Evolutionary conservation across 2,329 filamentous ascomycete species (phyloP), one percentile per base, ranked within the genome.

Genomic region (Mariannaea sp.): DNA sequence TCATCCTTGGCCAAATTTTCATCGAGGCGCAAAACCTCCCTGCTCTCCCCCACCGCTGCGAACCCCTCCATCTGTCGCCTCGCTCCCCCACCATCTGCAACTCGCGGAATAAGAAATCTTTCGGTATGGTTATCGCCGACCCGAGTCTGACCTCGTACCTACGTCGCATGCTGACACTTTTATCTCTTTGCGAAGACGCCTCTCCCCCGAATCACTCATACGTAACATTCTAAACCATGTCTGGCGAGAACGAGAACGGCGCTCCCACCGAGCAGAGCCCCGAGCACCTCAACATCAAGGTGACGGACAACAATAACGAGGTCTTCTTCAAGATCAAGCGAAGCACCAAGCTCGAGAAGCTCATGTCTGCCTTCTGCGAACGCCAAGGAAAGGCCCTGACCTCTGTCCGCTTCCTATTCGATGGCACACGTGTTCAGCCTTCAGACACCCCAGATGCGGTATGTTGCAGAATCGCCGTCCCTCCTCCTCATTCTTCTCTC

Each of bases 251-350:
- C 57, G 77, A 79, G 65, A 75, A 80, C 61, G 77, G 83, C 55
- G 77, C 78, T 58, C 78, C 78, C 60, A 74, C 75, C 35, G 71
- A 76, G 47, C 73, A 73, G 20, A 72, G 76, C 24, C 68, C 75
- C 46, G 93, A 97, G 76, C 94, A 99, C 74, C 80, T 99, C 5
- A 99, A 99, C 77, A 97, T 99, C 78, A 99, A 99, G 74, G 94
- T 99, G 12, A 97, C 94, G 0, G 94, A 99, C 67, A 97, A 96
- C 78, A 97, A 97, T 79, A 99, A 99, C 73, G 94, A 99, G 72
- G 93, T 99, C 67, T 99, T 97, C 75, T 99, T 99, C 81, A 99
- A 99, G 81, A 99, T 99, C 79, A 99, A 99, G 87, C 85, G 92
- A 30, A 92, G 88, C 17, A 99, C 94, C 1, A 90, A 92, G 72